phyloP scores from a whole-genome alignment of 1,284 basidiomycete genomes.

The Boletus smithii region DNA sequence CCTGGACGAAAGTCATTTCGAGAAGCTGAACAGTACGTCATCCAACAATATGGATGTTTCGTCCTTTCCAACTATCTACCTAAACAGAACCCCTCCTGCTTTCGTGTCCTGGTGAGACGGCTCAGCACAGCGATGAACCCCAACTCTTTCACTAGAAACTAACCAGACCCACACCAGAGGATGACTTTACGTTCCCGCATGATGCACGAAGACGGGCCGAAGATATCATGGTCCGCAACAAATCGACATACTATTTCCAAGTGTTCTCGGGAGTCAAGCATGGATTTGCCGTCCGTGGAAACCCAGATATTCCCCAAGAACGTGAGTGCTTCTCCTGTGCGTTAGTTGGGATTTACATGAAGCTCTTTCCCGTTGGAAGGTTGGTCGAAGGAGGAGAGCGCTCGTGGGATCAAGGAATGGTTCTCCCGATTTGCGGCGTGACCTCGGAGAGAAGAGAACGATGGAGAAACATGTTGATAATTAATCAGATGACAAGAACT shows the following conservation, averaged over 20 bases:
- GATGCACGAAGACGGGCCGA: slow-evolving; percentile 9
- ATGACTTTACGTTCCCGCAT: background rate
- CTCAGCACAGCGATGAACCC: background rate
- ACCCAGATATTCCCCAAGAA: slow-evolving; percentile 10
- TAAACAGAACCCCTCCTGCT: background rate
- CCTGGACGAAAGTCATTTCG: slow-evolving; percentile 49
- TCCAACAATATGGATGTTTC: background rate
- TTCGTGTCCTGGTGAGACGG: background rate
- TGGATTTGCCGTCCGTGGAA: slow-evolving; percentile 22
- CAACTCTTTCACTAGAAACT: no score
- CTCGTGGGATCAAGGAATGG: background rate
- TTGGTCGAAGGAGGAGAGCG: background rate
- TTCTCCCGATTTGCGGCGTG: background rate
- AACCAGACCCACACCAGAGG: background rate
- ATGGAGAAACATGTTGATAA: no score
- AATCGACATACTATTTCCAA: slow-evolving; percentile 19
- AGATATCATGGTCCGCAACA: slow-evolving; percentile 16
- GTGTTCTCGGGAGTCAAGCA: slow-evolving; percentile 25
- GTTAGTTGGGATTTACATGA: background rate
- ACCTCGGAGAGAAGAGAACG: no score
- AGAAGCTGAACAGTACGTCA: slow-evolving; percentile 43
- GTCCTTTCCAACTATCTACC: background rate
- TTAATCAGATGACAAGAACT: no score
- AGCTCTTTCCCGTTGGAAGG: background rate
- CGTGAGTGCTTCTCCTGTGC: slow-evolving; percentile 4